phyloP scores from a whole-genome alignment of 345 rosid genomes.

The Camelina laxa region DNA sequence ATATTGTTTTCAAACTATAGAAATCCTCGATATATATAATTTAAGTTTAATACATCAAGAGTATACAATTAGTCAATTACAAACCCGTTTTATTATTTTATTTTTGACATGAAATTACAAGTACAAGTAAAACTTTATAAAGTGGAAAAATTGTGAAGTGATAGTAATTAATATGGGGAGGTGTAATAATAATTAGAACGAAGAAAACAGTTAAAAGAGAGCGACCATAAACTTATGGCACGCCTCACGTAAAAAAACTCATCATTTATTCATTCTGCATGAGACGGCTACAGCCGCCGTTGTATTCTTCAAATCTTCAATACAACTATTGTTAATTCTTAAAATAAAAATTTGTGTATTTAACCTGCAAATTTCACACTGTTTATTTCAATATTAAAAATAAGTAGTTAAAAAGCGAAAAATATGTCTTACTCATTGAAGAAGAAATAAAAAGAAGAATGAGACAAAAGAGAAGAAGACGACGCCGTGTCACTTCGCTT shows the following conservation, averaged over 20 bases:
- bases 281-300: constrained; percentile 40
- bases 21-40: neutral
- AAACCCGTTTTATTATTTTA: too few relatives aligned
- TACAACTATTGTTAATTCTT: neutral
- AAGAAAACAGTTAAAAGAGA: constrained; percentile 15
- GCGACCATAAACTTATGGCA: constrained; percentile 28
- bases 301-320: constrained; percentile 10
- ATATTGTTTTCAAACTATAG: neutral
- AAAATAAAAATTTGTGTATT: neutral
- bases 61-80: too few relatives aligned
- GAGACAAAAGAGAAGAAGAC: constrained; percentile 39
- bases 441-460: neutral
- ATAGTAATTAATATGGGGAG: neutral
- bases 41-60: too few relatives aligned
- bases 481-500: constrained; percentile 38
- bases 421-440: neutral
- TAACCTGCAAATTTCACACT: neutral
- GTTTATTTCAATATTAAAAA: neutral
- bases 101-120: too few relatives aligned
- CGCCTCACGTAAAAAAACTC: constrained; percentile 38
- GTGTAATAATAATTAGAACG: constrained; percentile 32
- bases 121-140: neutral
- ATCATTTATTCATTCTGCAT: constrained; percentile 34
- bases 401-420: neutral
- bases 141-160: neutral